Percentiles rank a stretch among this genome's conserved stretches.
Evolutionary conservation across 1,139 yeast species (phyloP).

Genomic region (Yamadazyma epiphylla): DNA sequence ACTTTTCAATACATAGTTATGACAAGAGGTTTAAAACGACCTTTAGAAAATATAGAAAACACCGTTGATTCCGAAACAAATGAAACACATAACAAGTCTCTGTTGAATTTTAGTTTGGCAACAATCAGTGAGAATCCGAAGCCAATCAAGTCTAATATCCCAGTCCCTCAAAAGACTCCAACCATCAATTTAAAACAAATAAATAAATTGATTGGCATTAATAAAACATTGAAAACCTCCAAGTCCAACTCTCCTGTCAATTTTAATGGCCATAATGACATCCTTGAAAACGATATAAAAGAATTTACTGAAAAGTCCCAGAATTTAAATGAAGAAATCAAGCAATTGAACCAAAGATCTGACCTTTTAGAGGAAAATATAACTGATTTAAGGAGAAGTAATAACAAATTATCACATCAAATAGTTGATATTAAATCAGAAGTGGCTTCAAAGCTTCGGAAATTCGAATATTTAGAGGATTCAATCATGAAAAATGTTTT

Average conservation of each 20-base stretch:
- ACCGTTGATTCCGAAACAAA: conserved; percentile 2
- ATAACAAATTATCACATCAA: conserved; percentile 18
- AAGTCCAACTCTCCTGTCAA: not conserved
- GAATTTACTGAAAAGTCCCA: conserved; percentile 1
- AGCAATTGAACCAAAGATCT: conserved; percentile 13
- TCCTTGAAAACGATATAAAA: conserved; percentile 3
- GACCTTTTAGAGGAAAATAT: conserved; percentile 21
- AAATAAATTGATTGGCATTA: conserved; percentile 11
- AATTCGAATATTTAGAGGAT: conserved; percentile 24
- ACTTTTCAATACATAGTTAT: conserved; percentile 3
- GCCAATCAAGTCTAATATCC: conserved; percentile 8
- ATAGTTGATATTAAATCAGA: conserved; percentile 16
- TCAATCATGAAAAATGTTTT: conserved; percentile 25
- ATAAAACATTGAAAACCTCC: conserved; percentile 5
- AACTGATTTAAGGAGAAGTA: conserved; percentile 18
- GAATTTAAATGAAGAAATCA: conserved; percentile 13
- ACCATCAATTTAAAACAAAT: conserved; percentile 10
- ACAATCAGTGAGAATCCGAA: conserved; percentile 2
- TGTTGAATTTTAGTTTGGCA: conserved; percentile 4
- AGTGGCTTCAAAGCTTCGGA: conserved; percentile 16
- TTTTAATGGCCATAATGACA: not conserved
- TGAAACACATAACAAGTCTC: not conserved
- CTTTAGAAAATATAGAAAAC: conserved; percentile 8
- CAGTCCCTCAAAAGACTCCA: conserved; percentile 6
- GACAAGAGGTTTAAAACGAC: conserved; percentile 7